Base-by-base conservation (phyloP, 2,329 filamentous ascomycete species). In the Xylariaceae sp. region DNA sequence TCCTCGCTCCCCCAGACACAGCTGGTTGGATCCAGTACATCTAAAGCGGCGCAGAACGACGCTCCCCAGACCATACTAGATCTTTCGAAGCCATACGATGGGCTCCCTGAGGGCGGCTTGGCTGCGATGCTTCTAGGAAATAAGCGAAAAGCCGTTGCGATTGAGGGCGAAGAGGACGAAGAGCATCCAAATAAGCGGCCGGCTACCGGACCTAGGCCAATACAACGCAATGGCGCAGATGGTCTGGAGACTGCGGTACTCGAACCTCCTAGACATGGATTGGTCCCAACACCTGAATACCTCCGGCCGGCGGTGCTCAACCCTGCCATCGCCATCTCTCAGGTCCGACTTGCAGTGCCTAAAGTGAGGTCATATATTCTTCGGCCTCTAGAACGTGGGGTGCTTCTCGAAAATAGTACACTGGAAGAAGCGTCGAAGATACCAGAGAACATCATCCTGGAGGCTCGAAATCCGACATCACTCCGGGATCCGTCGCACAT, bases 11-110 rank as follows among this genome's bases (percentile, higher is more conserved):
- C 93, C 1, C 91, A 96, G 67, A 89, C 92, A 18, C 90, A 95
- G 65, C 78, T 97, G 5, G 88, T 97, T 58, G 91, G 91, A 29
- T 85, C 91, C 10, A 85, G 85, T 8, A 82, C 84, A 8, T 81
- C 80, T 11, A 89, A 83, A 59, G 75, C 77, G 2, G 75, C 81
- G 0, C 85, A 87, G 54, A 84, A 81, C 51, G 91, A 94, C 59
- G 80, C 86, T 0, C 91, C 92, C 0, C 88, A 92, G 64, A 89
- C 89, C 9, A 86, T 93, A 16, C 76, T 99, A 7, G 94, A 99
- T 71, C 80, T 99, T 2, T 94, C 91, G 13, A 96, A 94, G 66
- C 94, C 94, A 1, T 96, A 92, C 59, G 93, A 99, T 62, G 92
- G 93, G 1, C 79, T 97, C 35, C 94, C 94, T 0, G 91, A 89